Base-by-base conservation (phyloP, 148 eudicot species). In the Camellia japonica region DNA sequence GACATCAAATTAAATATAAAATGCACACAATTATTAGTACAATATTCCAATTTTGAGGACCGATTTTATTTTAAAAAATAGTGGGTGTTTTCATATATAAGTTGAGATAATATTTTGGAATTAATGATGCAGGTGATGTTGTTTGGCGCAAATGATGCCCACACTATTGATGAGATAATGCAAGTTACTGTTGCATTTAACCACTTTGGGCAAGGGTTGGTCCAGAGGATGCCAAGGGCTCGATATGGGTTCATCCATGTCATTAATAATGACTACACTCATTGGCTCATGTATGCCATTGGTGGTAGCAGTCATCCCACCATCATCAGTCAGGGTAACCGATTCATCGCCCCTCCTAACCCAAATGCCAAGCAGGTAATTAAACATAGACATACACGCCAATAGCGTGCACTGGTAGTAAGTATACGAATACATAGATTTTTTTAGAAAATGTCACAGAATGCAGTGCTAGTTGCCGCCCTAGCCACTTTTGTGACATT, bases 251-350 rank as follows among this genome's bases (percentile, higher is more conserved):
- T 74, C 77, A n/a, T 74, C 52, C 77, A 74, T 19, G 77, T 74
- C 5, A 4, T 74, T 10, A 74, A 74, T 52, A 74, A 74, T 4
- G 77, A 74, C 77, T 74, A 74, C 30, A 74, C 77, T 52, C 77
- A 74, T 30, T 74, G 77, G 77, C 66, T 74, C 3, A 74, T 41
- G 66, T 74, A 74, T 16, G 77, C 77, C 77, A 74, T 74, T 15
- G 77, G 77, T 8, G 77, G 77, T 10, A 74, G 77, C 66, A 59
- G 66, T 9, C 66, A 58, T 9, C 77, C 77, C 30, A 74, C 77
- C 15, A 74, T 74, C 52, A 58, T 74, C 77, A 58, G 77, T 52
- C 77, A 74, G 52, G 77, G 77, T 52, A 74, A 74, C 43, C 77
- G 77, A 30, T 74, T 74, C 77, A 74, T 74, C 38, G 77, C 77